Conservation (phyloP, 1,284 basidiomycete species). For the Schizophyllum amplum region DNA sequence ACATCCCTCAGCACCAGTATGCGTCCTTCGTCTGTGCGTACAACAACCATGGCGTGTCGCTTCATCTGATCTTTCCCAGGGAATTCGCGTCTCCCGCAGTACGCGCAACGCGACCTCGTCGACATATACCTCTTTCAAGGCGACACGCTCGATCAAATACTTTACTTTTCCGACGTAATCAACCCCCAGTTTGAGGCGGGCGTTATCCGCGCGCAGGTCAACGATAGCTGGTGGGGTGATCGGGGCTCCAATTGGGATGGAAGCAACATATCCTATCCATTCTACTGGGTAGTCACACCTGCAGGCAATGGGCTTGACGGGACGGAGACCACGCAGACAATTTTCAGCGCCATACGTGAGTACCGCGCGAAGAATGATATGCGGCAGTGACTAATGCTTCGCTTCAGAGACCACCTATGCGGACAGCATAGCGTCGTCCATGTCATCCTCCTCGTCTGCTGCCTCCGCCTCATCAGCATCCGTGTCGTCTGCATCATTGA, state of each 20-base stretch:
- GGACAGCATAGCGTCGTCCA: slow-evolving; percentile 48
- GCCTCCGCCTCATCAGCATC: slow-evolving; percentile 30
- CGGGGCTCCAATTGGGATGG: slow-evolving; percentile 45
- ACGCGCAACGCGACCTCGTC: slow-evolving; percentile 38
- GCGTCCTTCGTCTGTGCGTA: slow-evolving; percentile 69
- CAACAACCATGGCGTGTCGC: neutral
- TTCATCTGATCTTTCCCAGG: slow-evolving; percentile 21
- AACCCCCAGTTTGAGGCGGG: slow-evolving; percentile 51
- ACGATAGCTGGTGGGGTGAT: slow-evolving; percentile 68
- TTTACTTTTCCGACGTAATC: slow-evolving; percentile 26
- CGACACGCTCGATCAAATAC: slow-evolving; percentile 40
- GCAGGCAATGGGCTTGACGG: slow-evolving; percentile 42
- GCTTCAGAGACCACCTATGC: slow-evolving; percentile 62
- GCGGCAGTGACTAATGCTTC: slow-evolving; percentile 9
- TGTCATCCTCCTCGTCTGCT: slow-evolving; percentile 34
- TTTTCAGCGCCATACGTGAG: slow-evolving; percentile 72
- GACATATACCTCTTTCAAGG: slow-evolving; percentile 54
- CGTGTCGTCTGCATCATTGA: slow-evolving; percentile 24
- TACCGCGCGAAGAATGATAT: slow-evolving; percentile 17
- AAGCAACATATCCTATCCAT: slow-evolving; percentile 50
- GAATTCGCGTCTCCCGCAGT: slow-evolving; percentile 40
- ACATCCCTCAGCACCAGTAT: slow-evolving; percentile 60
- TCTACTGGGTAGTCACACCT: slow-evolving; percentile 64
- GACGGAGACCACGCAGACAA: slow-evolving; percentile 52
- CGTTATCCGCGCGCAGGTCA: slow-evolving; percentile 41